Conservation (phyloP, 2,329 filamentous ascomycete genomes). For the Colletotrichum agaves region DNA sequence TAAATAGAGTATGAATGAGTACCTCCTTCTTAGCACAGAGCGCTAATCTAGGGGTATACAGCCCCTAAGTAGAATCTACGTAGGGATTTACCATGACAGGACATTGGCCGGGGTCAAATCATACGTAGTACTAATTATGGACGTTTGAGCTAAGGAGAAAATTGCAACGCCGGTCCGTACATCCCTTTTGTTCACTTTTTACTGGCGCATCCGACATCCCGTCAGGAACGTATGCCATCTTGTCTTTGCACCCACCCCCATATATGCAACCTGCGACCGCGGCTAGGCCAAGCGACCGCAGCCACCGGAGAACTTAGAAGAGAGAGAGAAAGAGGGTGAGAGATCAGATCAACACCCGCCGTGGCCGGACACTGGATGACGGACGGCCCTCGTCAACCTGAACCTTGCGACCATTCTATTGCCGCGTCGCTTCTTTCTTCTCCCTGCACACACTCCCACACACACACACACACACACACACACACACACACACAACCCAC, state of each 20-base stretch:
- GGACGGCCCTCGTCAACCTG: too few relatives aligned
- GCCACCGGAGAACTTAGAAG: background rate
- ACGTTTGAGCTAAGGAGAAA: constrained; percentile 11
- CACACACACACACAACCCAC: background rate
- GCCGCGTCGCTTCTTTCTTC: background rate
- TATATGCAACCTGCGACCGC: constrained; percentile 3
- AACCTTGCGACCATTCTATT: background rate
- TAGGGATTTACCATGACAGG: too few relatives aligned
- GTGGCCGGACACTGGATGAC: constrained; percentile 16
- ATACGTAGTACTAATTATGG: background rate
- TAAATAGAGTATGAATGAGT: too few relatives aligned
- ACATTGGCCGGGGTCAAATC: background rate
- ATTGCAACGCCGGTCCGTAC: background rate
- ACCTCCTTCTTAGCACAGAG: too few relatives aligned
- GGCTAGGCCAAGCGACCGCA: constrained; percentile 13
- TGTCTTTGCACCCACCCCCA: constrained; percentile 6
- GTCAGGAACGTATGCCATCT: constrained; percentile 14
- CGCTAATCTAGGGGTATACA: constrained; percentile 2
- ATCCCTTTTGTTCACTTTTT: constrained; percentile 7
- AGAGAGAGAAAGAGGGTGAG: background rate
- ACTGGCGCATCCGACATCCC: background rate
- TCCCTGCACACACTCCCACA: background rate
- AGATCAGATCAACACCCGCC: constrained; percentile 32
- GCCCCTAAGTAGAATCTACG: too few relatives aligned
- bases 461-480: background rate